A percentile compares a stretch with the other conserved stretches of the same genome.
Evolutionary conservation across 495 filamentous ascomycete species (phyloP).

Genomic region (Ascobolus immersus): DNA sequence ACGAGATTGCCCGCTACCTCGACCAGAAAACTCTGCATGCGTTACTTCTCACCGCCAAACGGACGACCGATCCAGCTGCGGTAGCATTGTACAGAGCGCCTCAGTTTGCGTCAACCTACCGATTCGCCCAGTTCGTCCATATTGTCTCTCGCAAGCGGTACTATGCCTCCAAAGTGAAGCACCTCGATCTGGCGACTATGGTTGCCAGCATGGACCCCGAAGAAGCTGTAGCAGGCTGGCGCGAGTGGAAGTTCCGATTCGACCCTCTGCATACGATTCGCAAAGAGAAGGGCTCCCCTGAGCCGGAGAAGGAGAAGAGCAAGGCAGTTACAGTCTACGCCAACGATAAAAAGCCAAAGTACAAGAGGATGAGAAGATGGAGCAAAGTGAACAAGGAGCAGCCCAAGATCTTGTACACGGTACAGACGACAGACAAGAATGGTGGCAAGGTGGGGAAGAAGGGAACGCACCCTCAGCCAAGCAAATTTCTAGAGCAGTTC

Average conservation of each 20-base stretch:
- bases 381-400: not conserved
- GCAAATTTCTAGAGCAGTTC: slow-evolving; percentile 13
- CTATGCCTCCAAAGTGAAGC: slow-evolving; percentile 15
- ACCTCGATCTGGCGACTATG: slow-evolving; percentile 13
- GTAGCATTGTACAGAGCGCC: slow-evolving; percentile 14
- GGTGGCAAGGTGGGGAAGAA: not conserved
- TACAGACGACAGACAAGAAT: too few species aligned
- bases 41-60: slow-evolving; percentile 12
- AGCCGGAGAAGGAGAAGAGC: not conserved
- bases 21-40: slow-evolving; percentile 11
- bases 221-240: slow-evolving; percentile 14
- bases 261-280: slow-evolving; percentile 11
- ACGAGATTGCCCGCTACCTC: slow-evolving; percentile 12
- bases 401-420: too few species aligned
- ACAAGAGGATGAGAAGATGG: not conserved
- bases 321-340: not conserved
- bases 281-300: slow-evolving; percentile 6
- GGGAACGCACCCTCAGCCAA: slow-evolving; percentile 10
- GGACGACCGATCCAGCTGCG: slow-evolving; percentile 12
- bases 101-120: slow-evolving; percentile 17
- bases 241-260: slow-evolving; percentile 16
- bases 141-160: slow-evolving; percentile 13
- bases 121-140: slow-evolving; percentile 20
- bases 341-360: not conserved
- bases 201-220: slow-evolving; percentile 4